These are phyloP conservation scores for Puccinia polysora DNA, from an alignment of 1,284 basidiomycete species.

Conservation along the genomic window DNA sequence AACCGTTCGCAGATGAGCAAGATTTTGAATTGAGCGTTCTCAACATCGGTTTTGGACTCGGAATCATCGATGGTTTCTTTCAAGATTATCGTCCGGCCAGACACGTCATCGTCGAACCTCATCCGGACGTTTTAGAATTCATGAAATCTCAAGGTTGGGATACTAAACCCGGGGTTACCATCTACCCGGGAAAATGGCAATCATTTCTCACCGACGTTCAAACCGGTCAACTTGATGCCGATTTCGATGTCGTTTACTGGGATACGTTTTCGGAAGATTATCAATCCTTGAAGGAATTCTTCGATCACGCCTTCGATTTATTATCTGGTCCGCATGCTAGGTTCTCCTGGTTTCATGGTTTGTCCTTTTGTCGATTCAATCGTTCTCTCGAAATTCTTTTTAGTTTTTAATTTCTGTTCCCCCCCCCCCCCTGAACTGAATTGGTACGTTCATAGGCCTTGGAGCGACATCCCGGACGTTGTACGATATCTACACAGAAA, in stretches of 20 bases:
- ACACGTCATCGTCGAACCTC: constrained; percentile 92
- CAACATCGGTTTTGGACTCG: constrained; percentile 39
- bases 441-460: constrained; percentile 5
- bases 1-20: background rate
- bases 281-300: constrained; percentile 5
- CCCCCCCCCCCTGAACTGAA: background rate
- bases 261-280: constrained; percentile 43
- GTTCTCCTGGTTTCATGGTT: constrained; percentile 43
- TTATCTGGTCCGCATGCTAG: constrained; percentile 16
- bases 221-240: background rate
- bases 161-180: constrained; percentile 67
- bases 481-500: constrained; percentile 37
- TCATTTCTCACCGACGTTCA: constrained; percentile 54
- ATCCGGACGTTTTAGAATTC: constrained; percentile 78
- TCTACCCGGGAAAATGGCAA: constrained; percentile 90
- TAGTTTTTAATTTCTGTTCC: background rate
- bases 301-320: constrained; percentile 29
- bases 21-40: constrained; percentile 5
- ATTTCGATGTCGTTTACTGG: constrained; percentile 42
- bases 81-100: constrained; percentile 56
- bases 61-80: constrained; percentile 25
- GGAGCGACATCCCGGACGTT: constrained; percentile 37
- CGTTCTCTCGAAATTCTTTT: background rate
- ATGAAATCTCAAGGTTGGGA: constrained; percentile 74
- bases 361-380: background rate